These are phyloP conservation scores for Chlorella sp. DNA, from an alignment of 139 green algal species.

Conservation along the genomic window DNA sequence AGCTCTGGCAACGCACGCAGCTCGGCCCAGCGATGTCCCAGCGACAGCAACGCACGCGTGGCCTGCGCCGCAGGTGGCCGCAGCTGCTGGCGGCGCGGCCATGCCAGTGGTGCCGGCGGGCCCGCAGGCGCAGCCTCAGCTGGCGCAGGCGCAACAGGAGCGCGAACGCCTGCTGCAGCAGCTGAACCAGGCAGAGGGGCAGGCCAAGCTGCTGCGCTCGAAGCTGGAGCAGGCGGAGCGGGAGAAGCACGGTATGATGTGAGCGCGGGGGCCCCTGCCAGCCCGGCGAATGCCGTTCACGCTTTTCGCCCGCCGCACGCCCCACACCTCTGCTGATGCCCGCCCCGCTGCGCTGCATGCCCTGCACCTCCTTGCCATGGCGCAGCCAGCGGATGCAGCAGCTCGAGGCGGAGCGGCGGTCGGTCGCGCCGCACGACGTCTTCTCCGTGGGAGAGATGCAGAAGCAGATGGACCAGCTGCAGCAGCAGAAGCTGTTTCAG, in stretches of 20 bases:
- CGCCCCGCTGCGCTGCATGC: too few relatives aligned
- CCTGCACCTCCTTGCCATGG: neutral
- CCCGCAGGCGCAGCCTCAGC: neutral
- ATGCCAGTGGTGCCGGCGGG: neutral
- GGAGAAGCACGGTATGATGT: constrained; percentile 1
- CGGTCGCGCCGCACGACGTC: neutral
- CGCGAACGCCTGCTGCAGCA: neutral
- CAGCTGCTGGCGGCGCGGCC: too few relatives aligned
- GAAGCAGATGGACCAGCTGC: constrained; percentile 22
- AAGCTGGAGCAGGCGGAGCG: constrained; percentile 24
- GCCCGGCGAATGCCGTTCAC: too few relatives aligned
- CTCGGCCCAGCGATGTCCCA: too few relatives aligned
- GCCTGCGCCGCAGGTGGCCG: too few relatives aligned
- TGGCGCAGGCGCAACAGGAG: neutral
- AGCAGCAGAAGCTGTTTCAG: constrained; percentile 35
- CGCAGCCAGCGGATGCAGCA: constrained; percentile 3
- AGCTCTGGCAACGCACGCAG: too few relatives aligned
- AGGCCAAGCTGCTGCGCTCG: constrained; percentile 20
- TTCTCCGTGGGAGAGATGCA: constrained; percentile 20
- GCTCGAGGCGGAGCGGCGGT: neutral
- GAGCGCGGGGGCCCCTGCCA: neutral
- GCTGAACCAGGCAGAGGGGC: neutral
- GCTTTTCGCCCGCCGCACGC: too few relatives aligned
- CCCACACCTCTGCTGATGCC: too few relatives aligned
- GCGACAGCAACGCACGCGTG: too few relatives aligned